These are phyloP conservation scores for Fonsecaea pugnacius DNA, from an alignment of 2,329 filamentous ascomycete species.

Conservation along the genomic window DNA sequence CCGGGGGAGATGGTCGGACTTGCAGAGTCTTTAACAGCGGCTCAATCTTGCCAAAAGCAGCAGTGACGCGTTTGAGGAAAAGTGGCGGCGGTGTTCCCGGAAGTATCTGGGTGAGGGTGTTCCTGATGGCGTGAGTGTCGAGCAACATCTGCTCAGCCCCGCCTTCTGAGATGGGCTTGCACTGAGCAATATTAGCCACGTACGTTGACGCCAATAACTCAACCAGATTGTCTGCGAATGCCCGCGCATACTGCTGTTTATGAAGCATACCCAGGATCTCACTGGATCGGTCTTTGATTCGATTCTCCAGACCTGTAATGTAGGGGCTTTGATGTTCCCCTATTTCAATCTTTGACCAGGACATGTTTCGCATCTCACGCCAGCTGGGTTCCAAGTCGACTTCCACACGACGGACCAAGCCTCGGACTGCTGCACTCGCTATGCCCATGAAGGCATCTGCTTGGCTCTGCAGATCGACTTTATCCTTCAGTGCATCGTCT, in stretches of 20 bases:
- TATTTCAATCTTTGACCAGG: conserved; percentile 90
- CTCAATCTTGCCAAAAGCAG: conserved; percentile 83
- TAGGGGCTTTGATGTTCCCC: conserved; percentile 95
- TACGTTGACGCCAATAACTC: conserved; percentile 81
- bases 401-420: conserved; percentile 83
- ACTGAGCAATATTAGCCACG: conserved; percentile 82
- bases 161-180: conserved; percentile 87
- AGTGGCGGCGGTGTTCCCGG: conserved; percentile 63
- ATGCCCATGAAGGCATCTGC: conserved; percentile 95
- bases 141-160: conserved; percentile 98
- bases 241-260: conserved; percentile 91
- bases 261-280: conserved; percentile 78
- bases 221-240: conserved; percentile 95
- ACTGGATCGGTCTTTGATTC: conserved; percentile 70
- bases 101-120: conserved; percentile 73
- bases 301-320: conserved; percentile 76
- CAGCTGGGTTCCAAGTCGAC: conserved; percentile 81
- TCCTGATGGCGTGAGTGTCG: conserved; percentile 88
- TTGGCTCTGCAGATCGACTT: conserved; percentile 88
- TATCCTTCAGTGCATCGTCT: conserved; percentile 73
- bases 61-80: conserved; percentile 84
- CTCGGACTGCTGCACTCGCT: conserved; percentile 81
- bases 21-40: conserved; percentile 94
- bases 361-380: conserved; percentile 96
- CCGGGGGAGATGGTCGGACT: conserved; percentile 85